A percentile compares a stretch with the other conserved stretches of the same genome.
phyloP scores from a whole-genome alignment of 2,329 filamentous ascomycete genomes.

The Pyrenophora seminiperda region DNA sequence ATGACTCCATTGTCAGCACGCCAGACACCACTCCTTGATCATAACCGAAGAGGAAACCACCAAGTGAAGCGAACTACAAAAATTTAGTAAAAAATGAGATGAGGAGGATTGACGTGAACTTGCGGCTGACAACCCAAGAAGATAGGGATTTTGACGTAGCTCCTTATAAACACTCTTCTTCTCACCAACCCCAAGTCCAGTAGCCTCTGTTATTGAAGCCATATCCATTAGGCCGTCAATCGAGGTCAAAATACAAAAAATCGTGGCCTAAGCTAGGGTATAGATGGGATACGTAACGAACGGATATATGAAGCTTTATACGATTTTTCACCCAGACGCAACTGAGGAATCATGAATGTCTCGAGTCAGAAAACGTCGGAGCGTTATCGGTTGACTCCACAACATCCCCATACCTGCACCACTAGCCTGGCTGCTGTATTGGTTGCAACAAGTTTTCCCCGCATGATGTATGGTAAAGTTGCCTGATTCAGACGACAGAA shows the following conservation, averaged over 20 bases:
- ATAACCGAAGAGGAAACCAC: slow-evolving; percentile 30
- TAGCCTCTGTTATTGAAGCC: neutral
- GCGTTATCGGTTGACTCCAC: slow-evolving; percentile 23
- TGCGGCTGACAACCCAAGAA: slow-evolving; percentile 26
- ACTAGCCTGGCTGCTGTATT: slow-evolving; percentile 1
- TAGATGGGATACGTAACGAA: too few species aligned
- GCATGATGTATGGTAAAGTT: slow-evolving; percentile 15
- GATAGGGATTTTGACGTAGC: slow-evolving; percentile 27
- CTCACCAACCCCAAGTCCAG: slow-evolving; percentile 5
- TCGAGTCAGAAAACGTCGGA: slow-evolving; percentile 20
- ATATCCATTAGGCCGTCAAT: neutral
- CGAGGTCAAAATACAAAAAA: neutral
- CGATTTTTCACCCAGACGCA: neutral
- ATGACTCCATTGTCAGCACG: slow-evolving; percentile 29
- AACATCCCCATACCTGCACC: slow-evolving; percentile 7
- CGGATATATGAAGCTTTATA: too few species aligned
- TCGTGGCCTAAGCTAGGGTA: too few species aligned
- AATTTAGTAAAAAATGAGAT: neutral
- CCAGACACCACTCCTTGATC: slow-evolving; percentile 29
- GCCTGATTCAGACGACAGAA: slow-evolving; percentile 7
- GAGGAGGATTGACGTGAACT: neutral
- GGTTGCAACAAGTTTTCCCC: slow-evolving; percentile 11
- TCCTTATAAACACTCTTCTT: slow-evolving; percentile 29
- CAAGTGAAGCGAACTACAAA: slow-evolving; percentile 25
- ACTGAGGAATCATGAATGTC: slow-evolving; percentile 6